Evolutionary conservation across 768 basidiomycete species (phyloP), one percentile per base, ranked within the genome.

Genomic region (Crepidotus variabilis): DNA sequence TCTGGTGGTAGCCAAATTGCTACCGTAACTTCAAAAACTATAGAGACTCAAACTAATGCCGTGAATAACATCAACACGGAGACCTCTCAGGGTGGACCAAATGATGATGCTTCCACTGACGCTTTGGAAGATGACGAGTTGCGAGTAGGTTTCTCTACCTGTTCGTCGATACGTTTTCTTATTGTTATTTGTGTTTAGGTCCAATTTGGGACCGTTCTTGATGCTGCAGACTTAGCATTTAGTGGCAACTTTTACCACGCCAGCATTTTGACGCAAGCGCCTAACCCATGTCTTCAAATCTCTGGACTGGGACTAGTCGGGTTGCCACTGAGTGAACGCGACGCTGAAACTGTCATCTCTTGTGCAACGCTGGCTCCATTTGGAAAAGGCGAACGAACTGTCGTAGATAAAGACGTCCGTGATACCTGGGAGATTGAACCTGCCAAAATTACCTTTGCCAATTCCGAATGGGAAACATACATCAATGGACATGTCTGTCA

Each of bases 401-500:
- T 79, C 8, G 69, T 79, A 1, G 73, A 81, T 56, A 78, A 66
- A 39, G 60, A 67, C 1, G 77, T 80, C 7, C 65, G 79, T 11
- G 74, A 81, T 68, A 80, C 78, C 2, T 82, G 78, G 78, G 78
- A 82, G 60, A 76, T 82, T 46, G 75, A 78, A 51, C 72, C 76
- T 0, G 59, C 56, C 0, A 61, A 67, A 48, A 65, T 82, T 6
- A 61, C 61, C 6, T 79, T 81, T 53, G 62, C 61, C 11, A 81
- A 80, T 60, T 67, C 73, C 0, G 67, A 63, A 11, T 83, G 80
- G 80, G 35, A 54, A 1, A 33, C 51, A 1, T 82, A 66, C 46
- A 52, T 82, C 18, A 53, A 67, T 18, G 56, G 60, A 2, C 46
- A 57, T 0, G 67, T 72, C 2, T 61, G 74, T 2, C 39, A 51